phyloP scores from a whole-genome alignment of 306 rosid species.

The Mucuna pruriens region DNA sequence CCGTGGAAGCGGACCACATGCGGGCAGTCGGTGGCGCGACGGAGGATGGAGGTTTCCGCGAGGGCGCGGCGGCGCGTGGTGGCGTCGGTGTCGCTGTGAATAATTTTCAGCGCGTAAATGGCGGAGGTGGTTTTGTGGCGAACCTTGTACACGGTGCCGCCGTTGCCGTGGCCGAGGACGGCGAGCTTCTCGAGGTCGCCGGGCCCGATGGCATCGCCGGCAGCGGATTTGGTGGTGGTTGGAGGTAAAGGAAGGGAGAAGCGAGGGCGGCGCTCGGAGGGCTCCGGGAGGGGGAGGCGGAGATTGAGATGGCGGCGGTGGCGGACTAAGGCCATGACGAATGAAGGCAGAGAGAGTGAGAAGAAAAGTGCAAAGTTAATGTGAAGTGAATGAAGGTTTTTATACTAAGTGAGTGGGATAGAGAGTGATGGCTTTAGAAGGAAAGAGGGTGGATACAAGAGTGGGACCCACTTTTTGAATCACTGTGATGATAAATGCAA shows the following conservation, averaged over 20 bases:
- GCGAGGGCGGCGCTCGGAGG: slow-evolving; percentile 51
- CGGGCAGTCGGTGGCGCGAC: slow-evolving; percentile 83
- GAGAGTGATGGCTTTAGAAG: slow-evolving; percentile 22
- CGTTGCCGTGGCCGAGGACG: slow-evolving; percentile 89
- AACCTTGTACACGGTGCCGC: slow-evolving; percentile 95
- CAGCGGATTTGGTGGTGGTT: slow-evolving; percentile 19
- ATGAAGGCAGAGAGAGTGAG: background rate
- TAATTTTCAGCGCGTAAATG: slow-evolving; percentile 69
- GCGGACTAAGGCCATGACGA: slow-evolving; percentile 74
- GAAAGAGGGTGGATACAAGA: slow-evolving; percentile 44
- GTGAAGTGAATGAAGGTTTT: background rate
- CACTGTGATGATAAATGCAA: background rate
- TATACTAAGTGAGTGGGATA: slow-evolving; percentile 21
- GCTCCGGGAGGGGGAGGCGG: slow-evolving; percentile 58
- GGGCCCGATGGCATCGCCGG: slow-evolving; percentile 20
- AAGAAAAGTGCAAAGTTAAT: background rate
- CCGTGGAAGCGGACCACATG: slow-evolving; percentile 57
- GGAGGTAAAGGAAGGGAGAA: slow-evolving; percentile 47
- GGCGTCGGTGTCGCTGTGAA: slow-evolving; percentile 62
- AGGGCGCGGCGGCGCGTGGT: slow-evolving; percentile 65
- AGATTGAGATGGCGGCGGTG: slow-evolving; percentile 81
- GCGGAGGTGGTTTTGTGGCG: slow-evolving; percentile 63
- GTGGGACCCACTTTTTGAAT: slow-evolving; percentile 42
- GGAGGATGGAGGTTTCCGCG: slow-evolving; percentile 80
- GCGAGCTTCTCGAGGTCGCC: slow-evolving; percentile 67